A percentile compares a stretch with the other conserved stretches of the same genome.
Conservation (phyloP, 139 green algal species). For the Chlorella vulgaris region DNA sequence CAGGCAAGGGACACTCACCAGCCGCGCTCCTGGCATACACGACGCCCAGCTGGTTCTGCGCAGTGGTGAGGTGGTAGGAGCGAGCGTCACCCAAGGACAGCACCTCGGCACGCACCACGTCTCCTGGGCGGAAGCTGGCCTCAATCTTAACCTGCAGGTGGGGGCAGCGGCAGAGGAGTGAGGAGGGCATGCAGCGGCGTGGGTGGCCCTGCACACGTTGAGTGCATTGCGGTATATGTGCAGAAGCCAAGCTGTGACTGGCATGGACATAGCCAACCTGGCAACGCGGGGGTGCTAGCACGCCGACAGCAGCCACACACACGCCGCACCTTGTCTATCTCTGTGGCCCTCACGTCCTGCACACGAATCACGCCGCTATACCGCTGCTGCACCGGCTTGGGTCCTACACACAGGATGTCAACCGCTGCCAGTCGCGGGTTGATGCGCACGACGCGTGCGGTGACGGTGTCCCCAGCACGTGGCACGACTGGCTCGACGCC, state of each 20-base stretch:
- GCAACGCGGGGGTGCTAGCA: too few relatives aligned
- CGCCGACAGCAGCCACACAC: too few relatives aligned
- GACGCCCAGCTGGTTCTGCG: slow-evolving; percentile 89
- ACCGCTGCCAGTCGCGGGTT: slow-evolving; percentile 48
- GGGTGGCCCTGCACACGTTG: too few relatives aligned
- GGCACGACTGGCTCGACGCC: slow-evolving; percentile 43
- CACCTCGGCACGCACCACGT: slow-evolving; percentile 81
- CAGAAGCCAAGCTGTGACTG: too few relatives aligned
- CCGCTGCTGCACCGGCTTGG: slow-evolving; percentile 54
- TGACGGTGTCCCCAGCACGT: slow-evolving; percentile 49
- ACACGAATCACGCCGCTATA: slow-evolving; percentile 78
- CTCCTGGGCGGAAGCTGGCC: slow-evolving; percentile 87
- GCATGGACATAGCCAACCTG: too few relatives aligned
- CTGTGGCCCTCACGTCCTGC: slow-evolving; percentile 81
- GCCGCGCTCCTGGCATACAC: slow-evolving; percentile 81
- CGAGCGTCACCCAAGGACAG: slow-evolving; percentile 85
- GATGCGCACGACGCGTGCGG: slow-evolving; percentile 49
- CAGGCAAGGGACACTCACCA: slow-evolving; percentile 45
- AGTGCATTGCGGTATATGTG: too few relatives aligned
- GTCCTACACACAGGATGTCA: slow-evolving; percentile 76
- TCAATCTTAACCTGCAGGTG: slow-evolving; percentile 68
- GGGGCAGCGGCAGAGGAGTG: background rate
- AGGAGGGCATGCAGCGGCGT: background rate
- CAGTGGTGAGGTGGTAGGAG: slow-evolving; percentile 91
- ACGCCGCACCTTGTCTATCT: slow-evolving; percentile 86